phyloP scores from a whole-genome alignment of 805 yeast genomes.

The Saccharomycopsis capsularis region DNA sequence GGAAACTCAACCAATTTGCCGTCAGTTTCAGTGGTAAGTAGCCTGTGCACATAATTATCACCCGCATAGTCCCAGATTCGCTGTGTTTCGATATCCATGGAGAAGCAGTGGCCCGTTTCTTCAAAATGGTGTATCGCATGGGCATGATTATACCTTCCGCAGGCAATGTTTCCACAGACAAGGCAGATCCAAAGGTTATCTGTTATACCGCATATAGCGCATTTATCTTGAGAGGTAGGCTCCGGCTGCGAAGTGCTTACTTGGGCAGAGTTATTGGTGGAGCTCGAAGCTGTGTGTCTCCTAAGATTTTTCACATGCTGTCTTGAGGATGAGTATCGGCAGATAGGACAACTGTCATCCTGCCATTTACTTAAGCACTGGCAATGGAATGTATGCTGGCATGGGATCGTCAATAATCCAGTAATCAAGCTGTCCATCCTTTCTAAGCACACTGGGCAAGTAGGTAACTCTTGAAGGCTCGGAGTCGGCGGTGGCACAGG shows the following conservation, averaged over 20 bases:
- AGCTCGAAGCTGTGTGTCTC: not conserved
- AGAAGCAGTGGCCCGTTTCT: conserved; percentile 75
- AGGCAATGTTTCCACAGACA: conserved; percentile 87
- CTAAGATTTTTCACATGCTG: conserved; percentile 11
- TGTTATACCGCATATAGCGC: conserved; percentile 51
- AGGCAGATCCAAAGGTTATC: conserved; percentile 82
- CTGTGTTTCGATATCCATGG: conserved; percentile 80
- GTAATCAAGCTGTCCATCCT: conserved; percentile 75
- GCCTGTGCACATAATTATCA: conserved; percentile 81
- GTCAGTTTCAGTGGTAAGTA: conserved; percentile 77
- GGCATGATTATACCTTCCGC: conserved; percentile 79
- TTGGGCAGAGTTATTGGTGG: not conserved
- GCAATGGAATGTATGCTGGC: conserved; percentile 91
- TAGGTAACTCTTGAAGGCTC: conserved; percentile 57
- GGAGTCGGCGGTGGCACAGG: conserved; percentile 23
- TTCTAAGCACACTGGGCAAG: conserved; percentile 90
- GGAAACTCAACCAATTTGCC: conserved; percentile 84
- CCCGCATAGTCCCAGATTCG: conserved; percentile 95
- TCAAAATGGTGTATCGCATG: conserved; percentile 83
- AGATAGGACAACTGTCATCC: conserved; percentile 87
- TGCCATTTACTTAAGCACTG: conserved; percentile 83
- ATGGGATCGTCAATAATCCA: conserved; percentile 80
- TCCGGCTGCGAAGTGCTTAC: not conserved
- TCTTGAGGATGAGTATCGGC: conserved; percentile 59
- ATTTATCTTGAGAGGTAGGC: conserved; percentile 35